Evolutionary conservation across 805 yeast genomes (phyloP), one percentile per base, ranked within the genome.

Genomic region (Schwanniomyces yamadae): DNA sequence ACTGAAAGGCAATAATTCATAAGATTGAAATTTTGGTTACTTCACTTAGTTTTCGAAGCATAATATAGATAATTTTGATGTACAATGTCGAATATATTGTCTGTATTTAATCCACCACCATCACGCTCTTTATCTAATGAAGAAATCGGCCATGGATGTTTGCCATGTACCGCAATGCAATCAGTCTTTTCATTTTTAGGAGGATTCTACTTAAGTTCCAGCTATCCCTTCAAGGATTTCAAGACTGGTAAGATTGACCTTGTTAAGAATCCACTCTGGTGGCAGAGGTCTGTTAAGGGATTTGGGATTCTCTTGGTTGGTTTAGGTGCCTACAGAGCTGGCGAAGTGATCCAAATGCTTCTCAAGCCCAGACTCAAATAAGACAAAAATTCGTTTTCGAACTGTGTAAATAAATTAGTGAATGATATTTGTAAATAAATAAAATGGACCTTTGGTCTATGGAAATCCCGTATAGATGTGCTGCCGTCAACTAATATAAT

Each of bases 161-260:
- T 63, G 21, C 63, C 66, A 9, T 68, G 73, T 40, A 66, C 69
- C 2, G 51, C 59, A 2, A 52, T 66, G 14, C 73, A 67, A 45
- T 52, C 63, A 37, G 34, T 55, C 12, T 53, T 59, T 23, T 55
- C 60, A 11, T 28, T 63, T 14, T 61, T 46, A 1, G 63, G 68
- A 16, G 73, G 73, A 0, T 40, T 47, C 0, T 68, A 63, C 35
- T 45, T 68, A 27, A 47, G 46, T 18, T 49, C 59, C 12, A 41
- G 47, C 17, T 30, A 42, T 23, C 55, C 61, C 7, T 66, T 67
- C 47, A 52, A 48, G 26, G 69, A 56, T 34, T 26, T 42, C 22
- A 44, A 52, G n/a, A 42, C 50, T 5, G 67, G 67, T 9, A 48
- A 47, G 21, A 49, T 66, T 7, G 66, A 66, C 39, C 14, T 50